Evolutionary conservation across 495 filamentous ascomycete genomes (phyloP), one percentile per base, ranked within the genome.

Genomic region (Penicillium silybi): DNA sequence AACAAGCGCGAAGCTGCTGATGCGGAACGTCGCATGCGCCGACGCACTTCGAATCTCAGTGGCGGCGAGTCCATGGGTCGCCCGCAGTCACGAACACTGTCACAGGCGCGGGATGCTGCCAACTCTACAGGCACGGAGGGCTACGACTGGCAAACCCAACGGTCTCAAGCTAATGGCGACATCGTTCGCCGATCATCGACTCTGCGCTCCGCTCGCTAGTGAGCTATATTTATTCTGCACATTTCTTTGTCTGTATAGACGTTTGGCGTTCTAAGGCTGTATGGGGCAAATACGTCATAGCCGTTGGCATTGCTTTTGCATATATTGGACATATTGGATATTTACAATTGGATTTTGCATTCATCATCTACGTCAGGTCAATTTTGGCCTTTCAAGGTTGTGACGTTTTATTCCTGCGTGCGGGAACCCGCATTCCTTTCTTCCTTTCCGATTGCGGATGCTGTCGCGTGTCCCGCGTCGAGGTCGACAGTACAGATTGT

Each of bases 1-100:
- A 84, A 92, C 41, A 70, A 80, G 42, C 84, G 80, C 43, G 89
- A 93, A 57, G 79, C 80, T 6, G 77, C 72, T 6, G 81, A 87
- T 39, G 77, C 76, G 0, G 77, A 82, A 37, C 61, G 71, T 19
- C 70, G 81, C 41, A 67, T 84, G 63, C 73, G 80, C 27, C 73
- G 82, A 23, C 76, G 80, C 20, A 56, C 69, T 10, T 84, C 85
- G 0, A 80, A 72, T 52, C 57, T 79, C 18, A 82, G 80, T 17
- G 61, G 74, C 9, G 69, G 51, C 19, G 60, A 56, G 6, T 66
- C 69, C 4, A 41, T 69, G 1, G 59, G 57, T 32, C 62, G 53
- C 7, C 57, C 62, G 25, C 62, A 58, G 9, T 68, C 69, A 2
- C 54, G 61, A 16, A 48, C 46, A 3, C 20, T 58, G n/a, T 66